These are phyloP conservation scores for Xylaria sp. DNA, from an alignment of 2,329 filamentous ascomycete species.

Conservation along the genomic window DNA sequence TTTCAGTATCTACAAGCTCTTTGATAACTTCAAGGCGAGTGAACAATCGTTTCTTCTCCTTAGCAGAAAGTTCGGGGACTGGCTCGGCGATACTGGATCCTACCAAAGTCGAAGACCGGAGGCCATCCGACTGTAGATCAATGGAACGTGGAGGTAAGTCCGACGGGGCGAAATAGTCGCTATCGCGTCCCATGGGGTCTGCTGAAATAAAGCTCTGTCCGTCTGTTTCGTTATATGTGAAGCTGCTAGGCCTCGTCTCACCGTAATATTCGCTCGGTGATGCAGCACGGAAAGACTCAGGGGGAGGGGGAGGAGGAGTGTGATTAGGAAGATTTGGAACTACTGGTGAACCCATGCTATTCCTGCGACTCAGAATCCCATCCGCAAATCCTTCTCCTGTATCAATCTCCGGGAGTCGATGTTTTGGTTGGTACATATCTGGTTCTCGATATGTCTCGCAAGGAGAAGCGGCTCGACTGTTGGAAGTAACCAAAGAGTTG, in stretches of 20 bases:
- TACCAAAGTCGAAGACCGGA: conserved; percentile 32
- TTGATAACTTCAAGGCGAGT: conserved; percentile 82
- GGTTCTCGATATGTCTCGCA: conserved; percentile 29
- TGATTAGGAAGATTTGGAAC: conserved; percentile 41
- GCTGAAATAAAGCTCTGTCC: conserved; percentile 39
- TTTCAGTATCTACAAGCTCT: conserved; percentile 89
- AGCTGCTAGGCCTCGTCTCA: conserved; percentile 39
- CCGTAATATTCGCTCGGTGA: conserved; percentile 39
- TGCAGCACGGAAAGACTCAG: conserved; percentile 27
- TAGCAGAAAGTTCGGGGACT: conserved; percentile 36
- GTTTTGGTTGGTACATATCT: conserved; percentile 25
- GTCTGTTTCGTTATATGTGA: conserved; percentile 38
- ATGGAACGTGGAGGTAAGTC: conserved; percentile 43
- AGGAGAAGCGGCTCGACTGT: conserved; percentile 33
- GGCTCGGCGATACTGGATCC: conserved; percentile 34
- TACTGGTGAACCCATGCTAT: conserved; percentile 16
- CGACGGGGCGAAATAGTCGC: conserved; percentile 41
- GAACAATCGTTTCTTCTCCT: conserved; percentile 65
- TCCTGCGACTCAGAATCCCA: conserved; percentile 39
- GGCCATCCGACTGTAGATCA: conserved; percentile 42
- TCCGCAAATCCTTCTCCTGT: conserved; percentile 47
- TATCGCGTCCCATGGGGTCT: conserved; percentile 41
- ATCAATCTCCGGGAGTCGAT: conserved; percentile 47
- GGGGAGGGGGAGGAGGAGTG: conserved; percentile 46
- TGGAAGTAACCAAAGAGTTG: conserved; percentile 27